Evolutionary conservation across 2,329 filamentous ascomycete genomes (phyloP).

Genomic region (Penicillium sp.): DNA sequence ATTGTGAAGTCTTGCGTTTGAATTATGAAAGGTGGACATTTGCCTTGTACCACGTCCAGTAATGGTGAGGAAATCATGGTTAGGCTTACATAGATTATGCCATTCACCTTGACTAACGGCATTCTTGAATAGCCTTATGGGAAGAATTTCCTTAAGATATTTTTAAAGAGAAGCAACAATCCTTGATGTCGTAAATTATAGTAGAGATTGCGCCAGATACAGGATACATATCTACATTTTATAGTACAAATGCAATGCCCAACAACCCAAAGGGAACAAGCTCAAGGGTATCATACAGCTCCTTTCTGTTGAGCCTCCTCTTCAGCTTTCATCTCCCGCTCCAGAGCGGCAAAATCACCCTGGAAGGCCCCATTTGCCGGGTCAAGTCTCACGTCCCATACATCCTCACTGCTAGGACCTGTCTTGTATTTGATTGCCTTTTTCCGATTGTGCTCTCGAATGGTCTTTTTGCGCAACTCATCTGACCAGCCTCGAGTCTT

Average conservation of each 20-base stretch:
- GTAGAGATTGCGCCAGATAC: constrained; percentile 6
- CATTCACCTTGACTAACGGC: background rate
- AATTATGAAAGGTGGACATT: no score
- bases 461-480: constrained; percentile 57
- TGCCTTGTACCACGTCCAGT: no score
- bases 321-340: constrained; percentile 43
- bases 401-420: constrained; percentile 78
- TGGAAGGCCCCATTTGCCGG: constrained; percentile 56
- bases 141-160: background rate
- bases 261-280: background rate
- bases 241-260: background rate
- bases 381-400: constrained; percentile 75
- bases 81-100: background rate
- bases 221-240: constrained; percentile 13
- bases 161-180: background rate
- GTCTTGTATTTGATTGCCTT: constrained; percentile 67
- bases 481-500: constrained; percentile 66
- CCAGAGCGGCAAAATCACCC: constrained; percentile 45
- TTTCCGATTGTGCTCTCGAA: constrained; percentile 67
- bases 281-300: constrained; percentile 11
- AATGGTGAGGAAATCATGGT: no score
- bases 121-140: background rate
- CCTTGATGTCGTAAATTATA: constrained; percentile 1
- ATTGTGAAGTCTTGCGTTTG: no score
- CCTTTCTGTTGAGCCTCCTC: constrained; percentile 41